Evolutionary conservation across 441 rosid species (phyloP), one percentile per base, ranked within the genome.

Genomic region (Francoa sonchifolia): DNA sequence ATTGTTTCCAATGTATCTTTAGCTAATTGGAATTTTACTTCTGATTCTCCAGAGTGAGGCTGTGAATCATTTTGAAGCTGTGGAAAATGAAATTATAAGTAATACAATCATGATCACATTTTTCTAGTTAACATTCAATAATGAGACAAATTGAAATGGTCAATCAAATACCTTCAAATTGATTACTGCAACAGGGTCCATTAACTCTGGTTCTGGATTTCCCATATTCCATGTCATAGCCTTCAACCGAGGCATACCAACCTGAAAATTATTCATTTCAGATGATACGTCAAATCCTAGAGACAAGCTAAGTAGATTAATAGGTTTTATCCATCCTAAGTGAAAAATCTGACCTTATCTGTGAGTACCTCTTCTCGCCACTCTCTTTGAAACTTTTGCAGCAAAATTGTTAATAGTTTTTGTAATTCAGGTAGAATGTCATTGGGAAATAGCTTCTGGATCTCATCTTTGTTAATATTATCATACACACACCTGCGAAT

Each of bases 361-460:
- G 59, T 69, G 26, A 59, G 47, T 19, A 61, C 67, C 25, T 72
- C 83, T 7, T 67, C 71, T 0, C 53, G 70, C 88, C 88, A 79
- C 45, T 76, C 72, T 40, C 36, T 63, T 45, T 68, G 81, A 52
- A 79, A 75, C 54, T 75, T 75, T 16, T 68, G 80, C 43, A 75
- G 57, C 55, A 77, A 29, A 33, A 74, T 68, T 2, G 79, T 69
- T 59, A 74, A 49, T 13, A 77, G 35, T 43, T 57, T 74, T 45
- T 69, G 72, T 45, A 75, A 28, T 58, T 79, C 88, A 6, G 78
- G 83, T 43, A 69, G 54, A 29, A 75, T 76, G 57, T 75, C 76
- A n/a, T 25, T 8, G 0, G 87, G 77, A 61, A 78, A 74, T 42
- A 72, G 62, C 57, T 43, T 67, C 2, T 67, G 73, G 27, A 77